A percentile compares a stretch with the other conserved stretches of the same genome.
Conservation (phyloP, 306 rosid genomes). For the Datisca glomerata region DNA sequence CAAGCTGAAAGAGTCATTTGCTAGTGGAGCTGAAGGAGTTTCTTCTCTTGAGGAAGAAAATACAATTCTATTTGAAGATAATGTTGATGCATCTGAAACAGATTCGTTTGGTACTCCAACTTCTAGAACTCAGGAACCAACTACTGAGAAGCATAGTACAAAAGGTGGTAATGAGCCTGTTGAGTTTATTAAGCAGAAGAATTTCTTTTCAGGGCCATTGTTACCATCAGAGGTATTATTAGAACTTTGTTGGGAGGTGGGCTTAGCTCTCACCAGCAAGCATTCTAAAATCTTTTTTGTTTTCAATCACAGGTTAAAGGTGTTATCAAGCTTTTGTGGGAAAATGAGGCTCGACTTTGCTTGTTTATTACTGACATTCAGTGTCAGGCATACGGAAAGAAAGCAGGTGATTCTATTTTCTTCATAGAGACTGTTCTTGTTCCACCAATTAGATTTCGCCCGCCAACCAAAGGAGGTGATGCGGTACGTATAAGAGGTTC, state of each 20-base stretch:
- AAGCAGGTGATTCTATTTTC: conserved; percentile 62
- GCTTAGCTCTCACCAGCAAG: conserved; percentile 3
- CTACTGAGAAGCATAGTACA: conserved; percentile 14
- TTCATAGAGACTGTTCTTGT: conserved; percentile 78
- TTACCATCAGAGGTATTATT: conserved; percentile 54
- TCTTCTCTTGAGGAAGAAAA: conserved; percentile 28
- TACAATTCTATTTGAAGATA: conserved; percentile 13
- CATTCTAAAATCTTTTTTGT: not conserved
- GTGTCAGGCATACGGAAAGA: conserved; percentile 45
- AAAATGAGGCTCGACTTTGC: conserved; percentile 59
- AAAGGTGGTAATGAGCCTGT: conserved; percentile 11
- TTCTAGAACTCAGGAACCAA: conserved; percentile 12
- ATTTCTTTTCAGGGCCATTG: conserved; percentile 33
- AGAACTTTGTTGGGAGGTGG: not conserved
- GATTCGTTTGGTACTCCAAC: conserved; percentile 15
- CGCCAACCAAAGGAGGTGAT: conserved; percentile 77
- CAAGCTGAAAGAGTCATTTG: conserved; percentile 12
- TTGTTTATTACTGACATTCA: conserved; percentile 61
- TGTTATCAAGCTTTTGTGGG: conserved; percentile 48
- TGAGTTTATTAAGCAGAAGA: conserved; percentile 24
- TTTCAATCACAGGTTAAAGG: conserved; percentile 40
- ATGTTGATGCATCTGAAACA: conserved; percentile 19
- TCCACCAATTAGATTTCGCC: conserved; percentile 88
- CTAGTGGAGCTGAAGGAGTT: conserved; percentile 14
- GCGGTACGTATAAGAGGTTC: conserved; percentile 58